phyloP scores from a whole-genome alignment of 768 basidiomycete genomes.

The Vararia minispora region DNA sequence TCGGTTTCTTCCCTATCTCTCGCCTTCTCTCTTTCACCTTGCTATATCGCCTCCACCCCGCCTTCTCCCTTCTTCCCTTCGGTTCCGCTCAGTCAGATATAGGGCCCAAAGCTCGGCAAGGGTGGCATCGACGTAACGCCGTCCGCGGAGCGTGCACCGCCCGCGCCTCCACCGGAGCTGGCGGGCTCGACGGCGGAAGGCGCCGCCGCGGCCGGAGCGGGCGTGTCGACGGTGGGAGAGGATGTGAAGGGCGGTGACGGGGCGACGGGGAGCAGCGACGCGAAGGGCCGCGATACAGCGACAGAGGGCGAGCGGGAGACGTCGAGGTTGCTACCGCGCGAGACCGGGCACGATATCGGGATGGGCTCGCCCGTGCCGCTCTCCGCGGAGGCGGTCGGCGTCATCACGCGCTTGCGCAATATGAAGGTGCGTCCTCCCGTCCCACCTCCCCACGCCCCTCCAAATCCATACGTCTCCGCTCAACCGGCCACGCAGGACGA shows the following conservation, averaged over 20 bases:
- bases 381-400: constrained; percentile 60
- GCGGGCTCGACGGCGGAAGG: constrained; percentile 18
- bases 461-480: background rate
- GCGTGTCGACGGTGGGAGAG: background rate
- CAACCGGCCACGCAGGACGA: constrained; percentile 43
- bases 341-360: constrained; percentile 80
- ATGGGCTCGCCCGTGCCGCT: constrained; percentile 80
- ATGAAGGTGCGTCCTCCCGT: constrained; percentile 48
- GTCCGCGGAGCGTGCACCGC: constrained; percentile 51
- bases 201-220: constrained; percentile 7
- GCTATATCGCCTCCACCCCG: too few species aligned
- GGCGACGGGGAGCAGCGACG: background rate
- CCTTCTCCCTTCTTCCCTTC: too few species aligned
- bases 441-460: constrained; percentile 1
- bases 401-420: constrained; percentile 73
- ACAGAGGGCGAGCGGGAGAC: background rate
- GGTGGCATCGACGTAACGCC: constrained; percentile 75
- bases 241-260: background rate
- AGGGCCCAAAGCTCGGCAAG: constrained; percentile 67
- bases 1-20: constrained; percentile 3
- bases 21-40: too few species aligned
- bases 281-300: background rate
- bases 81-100: background rate
- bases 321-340: constrained; percentile 56
- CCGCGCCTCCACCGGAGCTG: constrained; percentile 36